Percentiles rank a stretch among this genome's conserved stretches.
Evolutionary conservation across 495 filamentous ascomycete species (phyloP).

Genomic region (Neurospora terricola): DNA sequence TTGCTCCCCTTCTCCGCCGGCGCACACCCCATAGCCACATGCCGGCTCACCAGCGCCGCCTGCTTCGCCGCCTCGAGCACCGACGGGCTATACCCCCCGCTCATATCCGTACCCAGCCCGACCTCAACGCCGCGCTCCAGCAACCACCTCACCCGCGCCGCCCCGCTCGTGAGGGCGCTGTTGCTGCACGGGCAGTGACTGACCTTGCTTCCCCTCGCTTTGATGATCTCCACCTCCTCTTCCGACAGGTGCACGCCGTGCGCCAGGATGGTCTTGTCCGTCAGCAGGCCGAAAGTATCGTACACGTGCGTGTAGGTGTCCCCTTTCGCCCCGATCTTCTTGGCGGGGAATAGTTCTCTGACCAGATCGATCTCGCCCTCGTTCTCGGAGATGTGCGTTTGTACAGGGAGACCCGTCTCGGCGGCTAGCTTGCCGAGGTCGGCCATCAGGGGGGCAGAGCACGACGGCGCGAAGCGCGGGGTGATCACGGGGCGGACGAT

Average conservation of each 20-base stretch:
- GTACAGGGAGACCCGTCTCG: conserved; percentile 51
- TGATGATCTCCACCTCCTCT: conserved; percentile 54
- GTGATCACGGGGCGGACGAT: conserved; percentile 75
- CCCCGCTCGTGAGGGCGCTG: conserved; percentile 63
- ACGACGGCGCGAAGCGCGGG: conserved; percentile 79
- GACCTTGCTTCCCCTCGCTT: conserved; percentile 49
- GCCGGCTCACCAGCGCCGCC: conserved; percentile 62
- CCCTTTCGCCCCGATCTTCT: conserved; percentile 20
- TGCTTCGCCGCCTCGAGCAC: conserved; percentile 73
- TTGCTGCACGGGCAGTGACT: conserved; percentile 85
- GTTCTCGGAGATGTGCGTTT: conserved; percentile 93
- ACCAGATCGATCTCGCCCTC: conserved; percentile 61
- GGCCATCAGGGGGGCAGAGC: conserved; percentile 48
- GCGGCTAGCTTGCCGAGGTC: conserved; percentile 54
- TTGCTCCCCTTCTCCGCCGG: neutral
- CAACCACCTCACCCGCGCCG: conserved; percentile 59
- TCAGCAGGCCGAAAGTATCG: conserved; percentile 59
- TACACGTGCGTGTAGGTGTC: conserved; percentile 69
- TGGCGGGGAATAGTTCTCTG: conserved; percentile 51
- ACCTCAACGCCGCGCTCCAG: conserved; percentile 66
- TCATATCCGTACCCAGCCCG: conserved; percentile 83
- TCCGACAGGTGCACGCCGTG: conserved; percentile 70
- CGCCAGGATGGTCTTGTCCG: conserved; percentile 66
- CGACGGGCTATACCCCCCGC: conserved; percentile 70
- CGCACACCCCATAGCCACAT: conserved; percentile 42